phyloP scores from a whole-genome alignment of 2,329 filamentous ascomycete species.

The Hymenoscyphus repandus region DNA sequence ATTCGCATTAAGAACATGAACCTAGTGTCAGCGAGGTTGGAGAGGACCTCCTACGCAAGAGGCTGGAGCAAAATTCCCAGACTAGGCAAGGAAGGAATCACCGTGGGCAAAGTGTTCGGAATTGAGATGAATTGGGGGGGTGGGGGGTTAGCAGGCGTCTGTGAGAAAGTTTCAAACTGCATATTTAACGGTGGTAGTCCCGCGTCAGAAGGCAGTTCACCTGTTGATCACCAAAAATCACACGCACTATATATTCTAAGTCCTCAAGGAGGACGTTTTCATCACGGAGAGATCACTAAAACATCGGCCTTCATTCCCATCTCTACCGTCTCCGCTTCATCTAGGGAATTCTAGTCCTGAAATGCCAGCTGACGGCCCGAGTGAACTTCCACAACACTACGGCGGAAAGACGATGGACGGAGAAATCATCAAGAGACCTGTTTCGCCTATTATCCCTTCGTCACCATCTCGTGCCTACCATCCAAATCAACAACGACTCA shows the following conservation, averaged over 20 bases:
- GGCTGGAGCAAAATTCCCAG: constrained; percentile 7
- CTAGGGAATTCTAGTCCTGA: constrained; percentile 10
- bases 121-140: constrained; percentile 16
- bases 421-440: constrained; percentile 18
- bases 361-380: constrained; percentile 17
- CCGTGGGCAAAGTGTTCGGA: constrained; percentile 8
- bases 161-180: constrained; percentile 15
- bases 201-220: constrained; percentile 2
- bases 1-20: constrained; percentile 2
- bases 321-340: constrained; percentile 10
- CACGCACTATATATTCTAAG: background rate
- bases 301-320: constrained; percentile 13
- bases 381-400: constrained; percentile 20
- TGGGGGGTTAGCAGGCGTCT: background rate
- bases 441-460: constrained; percentile 5
- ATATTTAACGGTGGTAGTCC: constrained; percentile 15
- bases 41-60: constrained; percentile 14
- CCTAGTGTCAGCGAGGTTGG: constrained; percentile 8
- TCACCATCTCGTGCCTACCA: constrained; percentile 17
- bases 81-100: constrained; percentile 5
- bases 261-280: constrained; percentile 4
- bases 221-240: background rate
- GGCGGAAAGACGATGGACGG: constrained; percentile 18
- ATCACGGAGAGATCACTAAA: constrained; percentile 15
- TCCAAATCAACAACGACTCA: constrained; percentile 3